Evolutionary conservation across 495 filamentous ascomycete genomes (phyloP).

Genomic region (Penicillium crystallinum): DNA sequence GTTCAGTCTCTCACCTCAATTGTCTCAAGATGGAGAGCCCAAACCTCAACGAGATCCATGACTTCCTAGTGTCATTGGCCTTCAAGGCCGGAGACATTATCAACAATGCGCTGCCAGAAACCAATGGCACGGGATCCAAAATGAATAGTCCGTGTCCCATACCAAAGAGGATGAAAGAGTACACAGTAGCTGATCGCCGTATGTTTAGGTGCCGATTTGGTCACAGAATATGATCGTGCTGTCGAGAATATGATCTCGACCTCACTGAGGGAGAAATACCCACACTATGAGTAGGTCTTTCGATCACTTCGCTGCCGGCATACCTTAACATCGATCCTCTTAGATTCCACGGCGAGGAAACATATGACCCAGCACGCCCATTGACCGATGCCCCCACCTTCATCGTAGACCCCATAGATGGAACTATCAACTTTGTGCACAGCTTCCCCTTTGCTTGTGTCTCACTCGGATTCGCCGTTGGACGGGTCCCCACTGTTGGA

Average conservation of each 20-base stretch:
- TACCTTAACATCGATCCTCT: conserved; percentile 5
- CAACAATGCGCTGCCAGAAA: conserved; percentile 62
- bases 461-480: conserved; percentile 69
- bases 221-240: conserved; percentile 81
- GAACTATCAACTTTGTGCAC: conserved; percentile 86
- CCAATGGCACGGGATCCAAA: conserved; percentile 62
- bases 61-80: conserved; percentile 70
- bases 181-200: conserved; percentile 4
- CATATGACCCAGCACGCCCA: conserved; percentile 60
- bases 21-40: conserved; percentile 12
- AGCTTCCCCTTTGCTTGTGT: conserved; percentile 74
- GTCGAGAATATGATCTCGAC: conserved; percentile 71
- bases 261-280: conserved; percentile 58
- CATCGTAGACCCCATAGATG: conserved; percentile 86
- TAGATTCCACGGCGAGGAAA: conserved; percentile 79
- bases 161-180: not conserved
- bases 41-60: conserved; percentile 76
- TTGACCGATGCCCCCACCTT: conserved; percentile 74
- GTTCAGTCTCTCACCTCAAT: not conserved
- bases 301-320: not conserved
- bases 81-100: conserved; percentile 79
- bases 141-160: conserved; percentile 65
- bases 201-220: conserved; percentile 67
- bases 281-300: conserved; percentile 49
- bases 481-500: conserved; percentile 61